Percentiles rank a stretch among this genome's conserved stretches.
phyloP scores from a whole-genome alignment of 108 stramenopile species.

The Pseudonitzschia multiseries region DNA sequence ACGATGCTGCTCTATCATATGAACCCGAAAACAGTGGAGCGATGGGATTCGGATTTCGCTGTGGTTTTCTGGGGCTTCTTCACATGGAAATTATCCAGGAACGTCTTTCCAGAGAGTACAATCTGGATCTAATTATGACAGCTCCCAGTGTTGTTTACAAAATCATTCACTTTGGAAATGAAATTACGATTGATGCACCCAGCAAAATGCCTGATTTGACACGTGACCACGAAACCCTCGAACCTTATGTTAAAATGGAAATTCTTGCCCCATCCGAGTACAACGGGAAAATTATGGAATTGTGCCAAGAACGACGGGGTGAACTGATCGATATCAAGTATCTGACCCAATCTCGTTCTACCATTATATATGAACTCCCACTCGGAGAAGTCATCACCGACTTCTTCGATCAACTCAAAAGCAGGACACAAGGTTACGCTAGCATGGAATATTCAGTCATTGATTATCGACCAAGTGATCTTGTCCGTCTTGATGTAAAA shows the following conservation, averaged over 20 bases:
- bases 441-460: slow-evolving; percentile 95
- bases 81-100: slow-evolving; percentile 99
- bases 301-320: slow-evolving; percentile 89
- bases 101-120: slow-evolving; percentile 92
- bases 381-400: slow-evolving; percentile 96
- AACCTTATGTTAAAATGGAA: slow-evolving; percentile 91
- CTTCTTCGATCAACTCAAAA: slow-evolving; percentile 97
- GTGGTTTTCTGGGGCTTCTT: slow-evolving; percentile 96
- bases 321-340: slow-evolving; percentile 90
- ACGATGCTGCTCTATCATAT: slow-evolving; percentile 89
- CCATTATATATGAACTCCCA: slow-evolving; percentile 88
- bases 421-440: slow-evolving; percentile 96
- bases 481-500: slow-evolving; percentile 95
- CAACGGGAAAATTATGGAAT: slow-evolving; percentile 85
- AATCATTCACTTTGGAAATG: slow-evolving; percentile 55
- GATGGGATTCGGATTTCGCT: slow-evolving; percentile 94
- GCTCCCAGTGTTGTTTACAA: slow-evolving; percentile 97
- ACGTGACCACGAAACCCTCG: slow-evolving; percentile 71
- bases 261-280: slow-evolving; percentile 84
- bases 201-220: slow-evolving; percentile 92
- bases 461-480: slow-evolving; percentile 86
- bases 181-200: slow-evolving; percentile 83
- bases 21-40: slow-evolving; percentile 87
- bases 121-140: slow-evolving; percentile 95
- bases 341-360: slow-evolving; percentile 91